Conservation (phyloP, 2,329 filamentous ascomycete genomes). For the Paraconiothyrium brasiliense region DNA sequence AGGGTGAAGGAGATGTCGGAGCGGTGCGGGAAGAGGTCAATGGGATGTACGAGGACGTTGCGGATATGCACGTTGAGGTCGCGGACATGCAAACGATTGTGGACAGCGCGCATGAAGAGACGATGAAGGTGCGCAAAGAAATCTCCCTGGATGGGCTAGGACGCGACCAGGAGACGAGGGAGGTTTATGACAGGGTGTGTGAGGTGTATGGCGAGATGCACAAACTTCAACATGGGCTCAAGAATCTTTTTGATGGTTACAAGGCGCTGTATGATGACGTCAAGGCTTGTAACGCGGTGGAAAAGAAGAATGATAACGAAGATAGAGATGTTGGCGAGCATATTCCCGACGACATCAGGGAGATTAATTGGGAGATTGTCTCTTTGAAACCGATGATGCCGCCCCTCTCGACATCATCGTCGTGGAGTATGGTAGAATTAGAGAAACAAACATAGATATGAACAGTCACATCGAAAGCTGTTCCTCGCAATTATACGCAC, state of each 20-base stretch:
- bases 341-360: not conserved
- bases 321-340: not conserved
- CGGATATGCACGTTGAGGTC: not conserved
- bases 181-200: not conserved
- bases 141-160: not conserved
- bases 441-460: not conserved
- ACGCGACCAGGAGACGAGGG: not conserved
- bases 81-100: not conserved
- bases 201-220: constrained; percentile 1
- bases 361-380: constrained; percentile 11
- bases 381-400: not conserved
- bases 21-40: not conserved
- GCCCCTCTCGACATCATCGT: not conserved
- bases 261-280: constrained; percentile 18
- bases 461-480: too few relatives aligned
- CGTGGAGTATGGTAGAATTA: not conserved
- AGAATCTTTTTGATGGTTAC: constrained; percentile 22
- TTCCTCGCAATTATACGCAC: too few relatives aligned
- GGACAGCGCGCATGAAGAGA: not conserved
- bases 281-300: not conserved
- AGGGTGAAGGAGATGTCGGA: not conserved
- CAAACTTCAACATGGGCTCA: not conserved
- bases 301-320: constrained; percentile 8
- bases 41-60: not conserved
- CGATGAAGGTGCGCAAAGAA: not conserved